Evolutionary conservation across 164 flowering plant species (phyloP).

Genomic region (Sextonia rubra): DNA sequence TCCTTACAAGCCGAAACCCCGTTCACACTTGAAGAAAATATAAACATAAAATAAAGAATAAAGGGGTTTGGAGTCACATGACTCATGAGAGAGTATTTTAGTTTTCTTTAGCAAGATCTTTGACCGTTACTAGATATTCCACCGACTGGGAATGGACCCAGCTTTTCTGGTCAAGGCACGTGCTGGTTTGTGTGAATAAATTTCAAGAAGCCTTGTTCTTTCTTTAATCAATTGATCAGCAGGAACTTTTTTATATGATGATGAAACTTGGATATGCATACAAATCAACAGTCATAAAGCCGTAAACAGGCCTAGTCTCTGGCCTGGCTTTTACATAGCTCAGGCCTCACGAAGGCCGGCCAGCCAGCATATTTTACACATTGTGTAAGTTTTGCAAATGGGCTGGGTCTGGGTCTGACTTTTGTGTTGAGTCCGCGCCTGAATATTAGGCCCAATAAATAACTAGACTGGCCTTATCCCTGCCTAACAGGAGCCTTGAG

Average conservation of each 20-base stretch:
- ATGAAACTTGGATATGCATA: no score
- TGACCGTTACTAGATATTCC: constrained; percentile 4
- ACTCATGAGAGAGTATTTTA: neutral
- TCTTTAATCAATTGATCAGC: neutral
- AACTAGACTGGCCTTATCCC: no score
- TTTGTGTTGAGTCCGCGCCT: no score
- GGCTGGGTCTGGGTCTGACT: no score
- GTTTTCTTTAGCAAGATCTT: neutral
- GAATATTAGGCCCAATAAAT: no score
- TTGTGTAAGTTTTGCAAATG: no score
- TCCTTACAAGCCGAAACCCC: neutral
- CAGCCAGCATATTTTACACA: no score
- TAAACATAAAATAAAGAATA: neutral
- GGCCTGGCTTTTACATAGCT: no score
- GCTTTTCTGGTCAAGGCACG: neutral
- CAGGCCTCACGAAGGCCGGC: no score
- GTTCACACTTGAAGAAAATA: neutral
- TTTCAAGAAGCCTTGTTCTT: neutral
- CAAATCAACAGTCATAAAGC: neutral
- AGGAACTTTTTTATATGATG: neutral
- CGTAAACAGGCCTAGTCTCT: no score
- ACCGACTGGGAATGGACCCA: constrained; percentile 1
- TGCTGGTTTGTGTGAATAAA: neutral
- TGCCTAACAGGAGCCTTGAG: no score
- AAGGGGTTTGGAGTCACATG: neutral